Conservation (phyloP, 169 alveolate genomes). For the Perkinsus chesapeaki region DNA sequence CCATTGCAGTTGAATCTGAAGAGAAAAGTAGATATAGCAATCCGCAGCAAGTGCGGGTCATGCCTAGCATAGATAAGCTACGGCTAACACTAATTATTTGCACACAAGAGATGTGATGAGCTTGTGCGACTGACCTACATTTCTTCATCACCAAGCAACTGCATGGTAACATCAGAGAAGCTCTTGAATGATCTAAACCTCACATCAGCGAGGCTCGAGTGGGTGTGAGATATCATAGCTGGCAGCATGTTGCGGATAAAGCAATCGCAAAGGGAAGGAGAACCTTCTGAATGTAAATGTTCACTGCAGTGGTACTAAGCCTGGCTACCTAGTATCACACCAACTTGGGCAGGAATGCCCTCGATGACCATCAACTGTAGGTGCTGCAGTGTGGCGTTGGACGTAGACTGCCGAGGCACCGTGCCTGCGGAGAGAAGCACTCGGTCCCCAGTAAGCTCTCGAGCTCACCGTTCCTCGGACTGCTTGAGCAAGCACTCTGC, state of each 20-base stretch:
- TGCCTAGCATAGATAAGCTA: no score
- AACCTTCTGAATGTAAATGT: neutral
- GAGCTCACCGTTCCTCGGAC: neutral
- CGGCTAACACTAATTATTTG: no score
- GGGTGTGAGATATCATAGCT: neutral
- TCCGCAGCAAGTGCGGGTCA: no score
- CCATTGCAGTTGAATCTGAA: neutral
- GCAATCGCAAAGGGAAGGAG: neutral
- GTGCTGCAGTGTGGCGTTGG: neutral
- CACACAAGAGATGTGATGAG: neutral
- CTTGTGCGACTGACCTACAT: neutral
- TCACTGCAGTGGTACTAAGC: neutral
- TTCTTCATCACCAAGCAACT: neutral
- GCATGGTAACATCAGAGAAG: neutral
- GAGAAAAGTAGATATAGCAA: no score
- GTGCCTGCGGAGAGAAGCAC: no score
- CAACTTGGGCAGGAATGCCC: neutral
- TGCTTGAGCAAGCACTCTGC: neutral
- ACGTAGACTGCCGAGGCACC: neutral
- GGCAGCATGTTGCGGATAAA: neutral
- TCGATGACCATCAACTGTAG: neutral
- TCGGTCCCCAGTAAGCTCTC: no score
- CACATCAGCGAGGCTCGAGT: neutral
- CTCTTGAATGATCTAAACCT: neutral
- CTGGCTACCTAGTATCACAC: neutral